Conservation (phyloP, 179 eudicot genomes). For the Silene coronaria region DNA sequence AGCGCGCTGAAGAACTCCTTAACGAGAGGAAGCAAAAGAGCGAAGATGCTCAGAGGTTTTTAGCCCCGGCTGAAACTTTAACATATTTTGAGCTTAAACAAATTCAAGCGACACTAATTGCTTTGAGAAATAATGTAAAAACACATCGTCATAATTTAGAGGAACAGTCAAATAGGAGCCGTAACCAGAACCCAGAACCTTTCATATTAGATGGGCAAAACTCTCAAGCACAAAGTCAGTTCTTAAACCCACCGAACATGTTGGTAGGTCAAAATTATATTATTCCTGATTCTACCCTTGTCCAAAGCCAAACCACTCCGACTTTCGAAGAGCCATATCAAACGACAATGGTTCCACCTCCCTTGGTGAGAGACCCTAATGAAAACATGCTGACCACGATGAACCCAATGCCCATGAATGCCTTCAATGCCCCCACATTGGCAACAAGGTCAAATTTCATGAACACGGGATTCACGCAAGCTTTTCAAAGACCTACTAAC, state of each 20-base stretch:
- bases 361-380: neutral
- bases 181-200: neutral
- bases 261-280: neutral
- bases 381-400: conserved; percentile 10
- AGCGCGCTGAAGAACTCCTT: neutral
- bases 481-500: neutral
- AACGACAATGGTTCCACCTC: conserved; percentile 10
- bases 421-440: neutral
- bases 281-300: neutral
- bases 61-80: conserved; percentile 8
- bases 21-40: neutral
- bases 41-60: neutral
- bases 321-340: conserved; percentile 1
- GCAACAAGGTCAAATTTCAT: conserved; percentile 3
- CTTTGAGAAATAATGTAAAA: too few species aligned
- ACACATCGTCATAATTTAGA: too few species aligned
- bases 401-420: neutral
- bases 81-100: too few species aligned
- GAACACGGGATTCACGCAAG: neutral
- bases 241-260: neutral
- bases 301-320: neutral
- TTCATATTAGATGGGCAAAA: neutral
- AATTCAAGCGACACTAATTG: too few species aligned
- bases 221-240: neutral
- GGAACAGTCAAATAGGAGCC: too few species aligned